Evolutionary conservation across 2,329 filamentous ascomycete species (phyloP).

Genomic region (Phaeoacremonium minimum): DNA sequence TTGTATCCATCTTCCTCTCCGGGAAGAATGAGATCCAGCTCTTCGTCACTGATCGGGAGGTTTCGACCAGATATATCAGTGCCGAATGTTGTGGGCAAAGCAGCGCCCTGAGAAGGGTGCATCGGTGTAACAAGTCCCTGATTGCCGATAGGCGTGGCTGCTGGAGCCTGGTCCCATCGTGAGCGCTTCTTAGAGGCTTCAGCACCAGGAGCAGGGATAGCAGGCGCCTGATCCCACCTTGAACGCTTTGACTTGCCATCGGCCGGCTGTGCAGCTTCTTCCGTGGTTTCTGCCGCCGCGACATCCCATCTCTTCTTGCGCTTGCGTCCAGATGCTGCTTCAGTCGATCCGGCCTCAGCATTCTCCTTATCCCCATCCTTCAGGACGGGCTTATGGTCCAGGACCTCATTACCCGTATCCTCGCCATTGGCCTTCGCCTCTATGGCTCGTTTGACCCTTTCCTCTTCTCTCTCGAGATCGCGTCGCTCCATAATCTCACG

Average conservation of each 20-base stretch:
- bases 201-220: constrained; percentile 44
- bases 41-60: constrained; percentile 83
- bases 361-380: constrained; percentile 71
- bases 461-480: constrained; percentile 90
- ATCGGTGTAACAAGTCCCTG: constrained; percentile 74
- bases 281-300: constrained; percentile 44
- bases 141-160: constrained; percentile 70
- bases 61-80: constrained; percentile 78
- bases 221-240: constrained; percentile 82
- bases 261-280: constrained; percentile 33
- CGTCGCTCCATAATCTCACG: constrained; percentile 86
- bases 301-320: constrained; percentile 96
- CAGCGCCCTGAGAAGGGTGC: constrained; percentile 60
- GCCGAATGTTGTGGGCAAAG: constrained; percentile 61
- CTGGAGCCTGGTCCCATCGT: constrained; percentile 88
- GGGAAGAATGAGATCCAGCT: constrained; percentile 87
- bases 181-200: constrained; percentile 71
- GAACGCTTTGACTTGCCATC: constrained; percentile 63
- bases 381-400: constrained; percentile 71
- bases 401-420: constrained; percentile 50
- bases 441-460: constrained; percentile 76
- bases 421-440: constrained; percentile 64
- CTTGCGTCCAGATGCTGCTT: constrained; percentile 64
- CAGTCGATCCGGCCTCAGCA: constrained; percentile 63
- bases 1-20: constrained; percentile 89